phyloP scores from a whole-genome alignment of 352 stramenopile species.

The Phytopythium litorale region DNA sequence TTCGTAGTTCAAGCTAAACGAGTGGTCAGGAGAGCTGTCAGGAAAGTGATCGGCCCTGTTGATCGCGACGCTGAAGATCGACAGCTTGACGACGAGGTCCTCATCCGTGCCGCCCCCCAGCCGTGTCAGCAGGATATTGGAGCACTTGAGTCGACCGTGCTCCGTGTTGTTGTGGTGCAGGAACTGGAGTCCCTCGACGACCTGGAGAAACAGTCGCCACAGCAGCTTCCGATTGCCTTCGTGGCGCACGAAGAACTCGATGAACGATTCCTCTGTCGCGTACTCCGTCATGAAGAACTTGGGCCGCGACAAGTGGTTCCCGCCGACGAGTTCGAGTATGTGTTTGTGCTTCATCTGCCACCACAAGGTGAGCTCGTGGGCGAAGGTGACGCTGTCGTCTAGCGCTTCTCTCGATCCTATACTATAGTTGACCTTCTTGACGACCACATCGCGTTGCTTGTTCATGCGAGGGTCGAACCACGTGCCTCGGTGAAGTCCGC shows the following conservation, averaged over 20 bases:
- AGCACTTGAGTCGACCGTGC: conserved; percentile 30
- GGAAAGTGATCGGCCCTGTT: background rate
- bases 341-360: conserved; percentile 16
- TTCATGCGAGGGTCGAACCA: background rate
- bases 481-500: background rate
- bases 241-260: conserved; percentile 1
- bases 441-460: background rate
- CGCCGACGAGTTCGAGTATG: conserved; percentile 31
- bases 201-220: conserved; percentile 10
- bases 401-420: background rate
- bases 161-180: conserved; percentile 30
- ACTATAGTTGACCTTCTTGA: background rate
- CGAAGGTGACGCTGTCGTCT: background rate
- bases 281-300: conserved; percentile 28
- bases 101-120: conserved; percentile 10
- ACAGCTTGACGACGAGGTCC: conserved; percentile 6
- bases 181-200: conserved; percentile 22
- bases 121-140: conserved; percentile 29
- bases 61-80: conserved; percentile 5
- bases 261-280: conserved; percentile 19
- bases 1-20: background rate
- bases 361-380: conserved; percentile 17
- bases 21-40: background rate
- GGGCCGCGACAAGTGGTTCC: conserved; percentile 19
- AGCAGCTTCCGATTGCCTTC: background rate